Evolutionary conservation across 768 basidiomycete species (phyloP).

Genomic region (Lactifluus subvellereus): DNA sequence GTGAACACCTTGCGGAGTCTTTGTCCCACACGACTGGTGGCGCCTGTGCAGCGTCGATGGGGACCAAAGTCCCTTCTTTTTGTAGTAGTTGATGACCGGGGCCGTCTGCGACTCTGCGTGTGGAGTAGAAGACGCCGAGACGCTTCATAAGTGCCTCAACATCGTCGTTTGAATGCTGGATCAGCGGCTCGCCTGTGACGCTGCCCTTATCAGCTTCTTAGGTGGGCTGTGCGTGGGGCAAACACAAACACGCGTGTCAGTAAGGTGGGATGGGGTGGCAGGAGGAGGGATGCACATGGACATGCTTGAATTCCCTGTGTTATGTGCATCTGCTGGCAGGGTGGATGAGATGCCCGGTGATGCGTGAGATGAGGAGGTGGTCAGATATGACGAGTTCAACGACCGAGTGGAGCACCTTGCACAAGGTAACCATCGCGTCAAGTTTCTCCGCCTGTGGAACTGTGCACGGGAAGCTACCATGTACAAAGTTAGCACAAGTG

Average conservation of each 20-base stretch:
- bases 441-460: constrained; percentile 96
- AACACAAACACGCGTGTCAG: not conserved
- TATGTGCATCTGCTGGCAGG: constrained; percentile 89
- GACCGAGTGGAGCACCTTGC: constrained; percentile 85
- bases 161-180: constrained; percentile 97
- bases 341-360: constrained; percentile 94
- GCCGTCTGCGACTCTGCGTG: too few relatives aligned
- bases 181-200: constrained; percentile 88
- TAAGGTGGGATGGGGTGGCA: not conserved
- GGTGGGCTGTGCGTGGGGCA: constrained; percentile 63
- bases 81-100: constrained; percentile 96
- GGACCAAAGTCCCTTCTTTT: constrained; percentile 81
- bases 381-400: constrained; percentile 91
- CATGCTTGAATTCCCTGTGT: constrained; percentile 93
- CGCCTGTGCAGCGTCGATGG: constrained; percentile 91
- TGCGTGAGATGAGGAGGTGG: constrained; percentile 92
- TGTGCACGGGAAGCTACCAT: constrained; percentile 99
- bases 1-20: constrained; percentile 60
- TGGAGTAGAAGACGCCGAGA: constrained; percentile 79
- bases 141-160: constrained; percentile 92
- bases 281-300: not conserved
- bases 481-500: too few relatives aligned
- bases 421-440: constrained; percentile 76
- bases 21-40: constrained; percentile 90
- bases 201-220: constrained; percentile 92